phyloP scores from a whole-genome alignment of 768 basidiomycete genomes.

The Lyophyllum shimeji region DNA sequence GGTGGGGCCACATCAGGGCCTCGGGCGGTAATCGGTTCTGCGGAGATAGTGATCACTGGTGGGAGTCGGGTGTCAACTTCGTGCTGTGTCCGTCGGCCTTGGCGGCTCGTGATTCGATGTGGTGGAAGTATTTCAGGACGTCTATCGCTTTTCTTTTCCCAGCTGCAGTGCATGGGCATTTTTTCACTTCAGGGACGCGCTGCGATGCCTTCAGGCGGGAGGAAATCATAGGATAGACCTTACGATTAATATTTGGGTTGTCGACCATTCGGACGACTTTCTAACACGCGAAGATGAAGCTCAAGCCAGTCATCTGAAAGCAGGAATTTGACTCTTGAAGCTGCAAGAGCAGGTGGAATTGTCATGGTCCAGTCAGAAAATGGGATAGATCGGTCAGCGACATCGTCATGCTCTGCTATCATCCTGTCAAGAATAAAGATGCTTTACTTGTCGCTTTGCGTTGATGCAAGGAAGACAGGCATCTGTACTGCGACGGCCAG shows the following conservation, averaged over 20 bases:
- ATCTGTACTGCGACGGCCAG: too few species aligned
- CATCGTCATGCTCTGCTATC: neutral
- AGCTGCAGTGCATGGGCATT: slow-evolving; percentile 5
- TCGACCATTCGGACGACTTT: neutral
- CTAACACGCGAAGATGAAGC: neutral
- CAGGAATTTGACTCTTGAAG: neutral
- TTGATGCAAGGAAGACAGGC: too few species aligned
- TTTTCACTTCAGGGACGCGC: neutral
- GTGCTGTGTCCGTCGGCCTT: neutral
- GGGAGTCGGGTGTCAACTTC: neutral
- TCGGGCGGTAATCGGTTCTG: slow-evolving; percentile 1
- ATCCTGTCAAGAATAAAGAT: neutral
- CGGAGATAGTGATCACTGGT: neutral
- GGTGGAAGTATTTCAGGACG: neutral
- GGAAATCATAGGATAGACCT: neutral
- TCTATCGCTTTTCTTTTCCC: neutral
- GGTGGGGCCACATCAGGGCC: too few species aligned
- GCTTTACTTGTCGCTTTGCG: neutral
- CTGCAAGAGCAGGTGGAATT: neutral
- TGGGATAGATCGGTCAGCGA: neutral
- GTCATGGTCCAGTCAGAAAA: neutral
- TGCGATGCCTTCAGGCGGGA: neutral
- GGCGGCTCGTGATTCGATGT: neutral
- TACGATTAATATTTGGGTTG: neutral
- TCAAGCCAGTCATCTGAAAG: neutral